Evolutionary conservation across 768 basidiomycete species (phyloP), one percentile per base, ranked within the genome.

Genomic region (Mycena sanguinolenta): DNA sequence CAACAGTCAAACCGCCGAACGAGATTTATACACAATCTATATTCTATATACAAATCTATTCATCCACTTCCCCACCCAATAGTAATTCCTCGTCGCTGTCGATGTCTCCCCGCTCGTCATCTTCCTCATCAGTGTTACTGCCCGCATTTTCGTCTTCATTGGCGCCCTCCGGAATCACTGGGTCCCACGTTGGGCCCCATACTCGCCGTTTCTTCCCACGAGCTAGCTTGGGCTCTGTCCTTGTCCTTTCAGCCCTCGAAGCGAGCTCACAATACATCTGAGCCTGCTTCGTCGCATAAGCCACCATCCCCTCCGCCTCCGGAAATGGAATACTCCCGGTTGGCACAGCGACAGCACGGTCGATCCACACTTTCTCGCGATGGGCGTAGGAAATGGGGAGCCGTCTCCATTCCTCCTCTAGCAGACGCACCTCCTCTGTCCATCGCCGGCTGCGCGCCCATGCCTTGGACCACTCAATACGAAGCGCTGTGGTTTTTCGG

Each of bases 401-500:
- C 4, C 63, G 53, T n/a, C 62, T 3, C 58, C 57, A 58, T 58
- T 75, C 74, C 32, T 70, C 74, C 30, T 61, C 25, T 55, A 74
- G 57, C 8, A 74, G 42, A 27, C 25, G 17, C 0, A 67, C 58
- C 62, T 73, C 65, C 27, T 73, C 74, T 0, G 39, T 59, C 74
- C 74, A 75, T 19, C 58, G 28, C 12, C 57, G n/a, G 1, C 42
- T 34, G 4, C 58, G 57, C 9, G 58, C 67, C 4, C 34, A 69
- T 3, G 71, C 63, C 58, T 72, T 68, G 2, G 62, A 58, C 63
- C 65, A 74, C n/a, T 74, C 73, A 13, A 74, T 68, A 28, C 28
- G 66, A 13, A 72, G 28, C 0, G 61, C 73, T 74, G 19, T n/a
- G 57, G 19, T n/a, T n/a, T n/a, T n/a, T n/a, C n/a, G n/a, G n/a